These are phyloP conservation scores for Ogataea pilisensis DNA, from an alignment of 805 yeast species.

Conservation along the genomic window DNA sequence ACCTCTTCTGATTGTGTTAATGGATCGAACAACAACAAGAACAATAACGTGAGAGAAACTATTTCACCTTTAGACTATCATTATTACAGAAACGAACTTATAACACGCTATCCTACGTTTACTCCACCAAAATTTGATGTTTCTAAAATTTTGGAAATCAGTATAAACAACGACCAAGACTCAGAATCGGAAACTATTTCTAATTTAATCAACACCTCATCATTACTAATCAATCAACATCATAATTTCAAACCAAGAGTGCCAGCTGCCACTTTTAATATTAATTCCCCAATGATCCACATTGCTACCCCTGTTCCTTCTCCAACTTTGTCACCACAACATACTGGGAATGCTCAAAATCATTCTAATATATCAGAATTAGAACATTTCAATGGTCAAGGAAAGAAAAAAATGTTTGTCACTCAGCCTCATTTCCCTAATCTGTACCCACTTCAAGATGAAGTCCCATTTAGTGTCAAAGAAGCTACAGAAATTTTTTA, in stretches of 20 bases:
- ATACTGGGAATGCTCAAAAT: slow-evolving; percentile 27
- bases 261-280: slow-evolving; percentile 30
- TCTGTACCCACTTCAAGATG: slow-evolving; percentile 27
- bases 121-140: slow-evolving; percentile 46
- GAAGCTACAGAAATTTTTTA: slow-evolving; percentile 75
- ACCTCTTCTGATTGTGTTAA: no score
- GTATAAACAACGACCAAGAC: slow-evolving; percentile 14
- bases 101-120: slow-evolving; percentile 71
- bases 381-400: slow-evolving; percentile 29
- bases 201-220: slow-evolving; percentile 20
- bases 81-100: slow-evolving; percentile 70
- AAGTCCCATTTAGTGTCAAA: slow-evolving; percentile 66
- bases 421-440: slow-evolving; percentile 32
- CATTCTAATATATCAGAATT: slow-evolving; percentile 26
- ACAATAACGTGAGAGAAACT: slow-evolving; percentile 16
- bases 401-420: slow-evolving; percentile 29
- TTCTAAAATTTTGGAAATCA: slow-evolving; percentile 41
- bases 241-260: slow-evolving; percentile 28
- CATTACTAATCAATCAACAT: slow-evolving; percentile 30
- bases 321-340: slow-evolving; percentile 57
- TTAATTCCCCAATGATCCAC: slow-evolving; percentile 43
- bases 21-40: background rate
- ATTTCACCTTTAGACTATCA: slow-evolving; percentile 86
- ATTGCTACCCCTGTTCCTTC: slow-evolving; percentile 89
- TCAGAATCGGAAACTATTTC: slow-evolving; percentile 15